Evolutionary conservation across 2,329 filamentous ascomycete genomes (phyloP).

Genomic region (Colletotrichum costaricense): DNA sequence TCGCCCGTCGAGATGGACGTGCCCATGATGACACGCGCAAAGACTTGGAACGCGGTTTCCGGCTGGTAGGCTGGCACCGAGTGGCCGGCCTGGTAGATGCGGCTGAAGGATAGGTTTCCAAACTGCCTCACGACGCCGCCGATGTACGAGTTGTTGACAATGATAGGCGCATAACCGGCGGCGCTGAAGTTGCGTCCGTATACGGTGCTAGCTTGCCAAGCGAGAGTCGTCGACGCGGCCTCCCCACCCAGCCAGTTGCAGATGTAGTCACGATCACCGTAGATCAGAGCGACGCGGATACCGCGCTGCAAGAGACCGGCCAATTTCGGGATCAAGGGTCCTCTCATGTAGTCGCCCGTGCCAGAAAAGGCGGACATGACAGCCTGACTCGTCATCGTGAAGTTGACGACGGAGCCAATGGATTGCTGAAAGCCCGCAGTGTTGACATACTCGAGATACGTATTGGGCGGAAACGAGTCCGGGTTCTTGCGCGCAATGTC

Average conservation of each 20-base stretch:
- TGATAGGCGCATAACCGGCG: constrained; percentile 79
- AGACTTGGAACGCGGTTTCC: constrained; percentile 68
- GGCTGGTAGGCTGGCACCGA: constrained; percentile 72
- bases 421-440: constrained; percentile 63
- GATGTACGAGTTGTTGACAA: constrained; percentile 75
- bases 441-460: constrained; percentile 75
- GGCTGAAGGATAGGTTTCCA: constrained; percentile 77
- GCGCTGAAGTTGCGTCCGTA: constrained; percentile 68
- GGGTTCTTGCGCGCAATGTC: constrained; percentile 67
- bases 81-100: constrained; percentile 75
- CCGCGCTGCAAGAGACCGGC: constrained; percentile 70
- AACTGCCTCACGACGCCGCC: constrained; percentile 81
- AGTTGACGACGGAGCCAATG: constrained; percentile 70
- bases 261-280: constrained; percentile 73
- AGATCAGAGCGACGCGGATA: constrained; percentile 77
- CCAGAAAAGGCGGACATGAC: constrained; percentile 59
- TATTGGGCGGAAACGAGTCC: constrained; percentile 72
- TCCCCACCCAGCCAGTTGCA: constrained; percentile 82
- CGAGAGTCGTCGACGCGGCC: constrained; percentile 73
- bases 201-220: constrained; percentile 56
- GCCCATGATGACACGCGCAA: constrained; percentile 68
- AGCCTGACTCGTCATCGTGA: constrained; percentile 59
- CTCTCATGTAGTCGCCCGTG: constrained; percentile 72
- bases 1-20: constrained; percentile 67
- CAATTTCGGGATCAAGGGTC: constrained; percentile 68